Evolutionary conservation across 306 rosid species (phyloP), one percentile per base, ranked within the genome.

Genomic region (Parietaria judaica): DNA sequence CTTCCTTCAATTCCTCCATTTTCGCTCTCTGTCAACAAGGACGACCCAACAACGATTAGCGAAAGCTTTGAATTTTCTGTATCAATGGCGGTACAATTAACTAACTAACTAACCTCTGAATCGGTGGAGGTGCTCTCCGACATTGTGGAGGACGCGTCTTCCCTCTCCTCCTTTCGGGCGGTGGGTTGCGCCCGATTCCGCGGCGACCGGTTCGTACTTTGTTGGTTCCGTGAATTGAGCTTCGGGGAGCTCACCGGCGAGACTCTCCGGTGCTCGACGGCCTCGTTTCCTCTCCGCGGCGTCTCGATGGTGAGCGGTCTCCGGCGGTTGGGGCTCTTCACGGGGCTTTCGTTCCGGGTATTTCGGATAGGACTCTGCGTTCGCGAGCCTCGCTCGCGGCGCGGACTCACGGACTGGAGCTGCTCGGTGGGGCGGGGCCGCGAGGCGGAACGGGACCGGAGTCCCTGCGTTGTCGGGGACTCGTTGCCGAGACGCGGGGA

Each of bases 211-310:
- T 58, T 65, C 11, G 88, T 17, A 36, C 61, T 53, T 37, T 60
- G 74, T 59, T 8, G 44, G 87, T 51, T 71, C 80, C 23, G 82
- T 0, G 83, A 45, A 58, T 54, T 78, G 7, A 72, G 16, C 72
- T 79, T 85, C 0, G 96, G 89, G 0, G 95, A 88, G 44, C 78
- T 73, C 61, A 86, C 88, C 2, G 98, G 95, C 60, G 90, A 85
- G 8, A 76, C 66, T 51, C 88, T 75, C 65, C 84, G 83, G 14
- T 78, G 86, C 58, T 82, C 89, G 57, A 54, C 74, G 5, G 64
- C 46, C 11, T 76, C 86, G 16, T 57, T 65, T 36, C 58, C 56
- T 69, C 53, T 78, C 65, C 87, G 74, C 68, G 73, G 84, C 8
- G 80, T 69, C 53, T 84, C 89, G 0, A 60, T 65, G 63, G 62